Base-by-base conservation (phyloP, 2,329 filamentous ascomycete species). In the Colletotrichum siamense region DNA sequence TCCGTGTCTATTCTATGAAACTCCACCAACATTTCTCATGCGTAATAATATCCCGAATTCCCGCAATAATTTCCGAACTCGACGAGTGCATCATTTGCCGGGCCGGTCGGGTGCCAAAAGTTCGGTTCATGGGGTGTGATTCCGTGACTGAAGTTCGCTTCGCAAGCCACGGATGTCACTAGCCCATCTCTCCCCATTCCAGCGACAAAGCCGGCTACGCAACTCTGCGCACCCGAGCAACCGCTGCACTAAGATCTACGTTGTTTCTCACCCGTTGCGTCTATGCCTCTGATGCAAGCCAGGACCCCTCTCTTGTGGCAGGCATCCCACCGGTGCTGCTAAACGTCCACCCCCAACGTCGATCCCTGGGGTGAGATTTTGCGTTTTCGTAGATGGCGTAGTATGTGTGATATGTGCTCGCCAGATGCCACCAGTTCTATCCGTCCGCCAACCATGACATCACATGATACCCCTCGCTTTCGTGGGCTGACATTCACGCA, bases 161-260 rank as follows among this genome's bases (percentile, higher is more conserved):
- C 24, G 12, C 69, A 76, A 76, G 73, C 73, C 73, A 76, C 73
- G 62, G 59, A 69, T 64, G 73, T 69, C 73, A 69, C 73, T 34
- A 32, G 73, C 39, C 57, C 57, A 32, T 64, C 30, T 68, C 26
- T 52, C 57, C 39, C 34, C 70, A 69, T 73, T 73, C 73, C 70
- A 63, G 36, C 32, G 32, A 69, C 55, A 68, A 73, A 73, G 64
- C 44, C 61, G 64, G 13, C 24, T 57, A 61, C 34, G 59, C 32
- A 44, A 59, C 18, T 26, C 16, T 32, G 18, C 30, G 32, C 26
- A n/a, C 34, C 18, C 30, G 24, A 55, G 28, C 30, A 69, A 62
- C 68, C 68, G 55, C 34, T 18, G 36, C 55, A 59, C 68, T 18
- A 62, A 59, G 68, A 70, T 63, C 68, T 34, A 39, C 68, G 68